A percentile compares a stretch with the other conserved stretches of the same genome.
Conservation (phyloP, 2,329 filamentous ascomycete genomes). For the Neofusicoccum sp. region DNA sequence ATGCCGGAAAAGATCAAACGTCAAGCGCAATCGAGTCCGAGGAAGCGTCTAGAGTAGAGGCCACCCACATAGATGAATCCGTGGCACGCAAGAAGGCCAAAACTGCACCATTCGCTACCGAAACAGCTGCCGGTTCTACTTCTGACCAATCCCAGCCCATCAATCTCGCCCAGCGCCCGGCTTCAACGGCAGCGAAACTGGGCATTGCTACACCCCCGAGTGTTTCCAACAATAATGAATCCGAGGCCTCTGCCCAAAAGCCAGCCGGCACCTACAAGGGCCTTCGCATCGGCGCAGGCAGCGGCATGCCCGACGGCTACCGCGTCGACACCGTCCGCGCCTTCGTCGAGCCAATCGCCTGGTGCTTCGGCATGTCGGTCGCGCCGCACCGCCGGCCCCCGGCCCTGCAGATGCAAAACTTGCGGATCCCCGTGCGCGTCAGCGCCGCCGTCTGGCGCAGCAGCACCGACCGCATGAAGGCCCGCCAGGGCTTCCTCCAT, state of each 20-base stretch:
- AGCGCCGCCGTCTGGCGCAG: constrained; percentile 54
- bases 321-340: constrained; percentile 56
- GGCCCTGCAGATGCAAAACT: constrained; percentile 46
- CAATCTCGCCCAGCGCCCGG: constrained; percentile 10
- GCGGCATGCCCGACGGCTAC: constrained; percentile 58
- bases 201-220: constrained; percentile 30
- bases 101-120: constrained; percentile 25
- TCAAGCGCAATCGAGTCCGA: neutral
- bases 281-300: constrained; percentile 55
- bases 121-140: neutral
- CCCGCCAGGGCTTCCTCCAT: constrained; percentile 55
- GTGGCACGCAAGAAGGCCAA: constrained; percentile 40
- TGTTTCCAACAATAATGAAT: constrained; percentile 21
- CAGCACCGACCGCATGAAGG: constrained; percentile 52
- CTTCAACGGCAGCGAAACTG: neutral
- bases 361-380: constrained; percentile 58
- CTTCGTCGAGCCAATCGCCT: constrained; percentile 58
- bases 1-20: neutral
- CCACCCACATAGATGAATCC: constrained; percentile 10
- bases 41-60: neutral
- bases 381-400: constrained; percentile 47
- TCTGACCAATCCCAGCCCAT: constrained; percentile 13
- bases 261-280: constrained; percentile 53
- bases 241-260: constrained; percentile 22
- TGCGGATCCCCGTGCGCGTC: constrained; percentile 58